A percentile compares a stretch with the other conserved stretches of the same genome.
Conservation (phyloP, 2,329 filamentous ascomycete genomes). For the Claviceps cyperi region DNA sequence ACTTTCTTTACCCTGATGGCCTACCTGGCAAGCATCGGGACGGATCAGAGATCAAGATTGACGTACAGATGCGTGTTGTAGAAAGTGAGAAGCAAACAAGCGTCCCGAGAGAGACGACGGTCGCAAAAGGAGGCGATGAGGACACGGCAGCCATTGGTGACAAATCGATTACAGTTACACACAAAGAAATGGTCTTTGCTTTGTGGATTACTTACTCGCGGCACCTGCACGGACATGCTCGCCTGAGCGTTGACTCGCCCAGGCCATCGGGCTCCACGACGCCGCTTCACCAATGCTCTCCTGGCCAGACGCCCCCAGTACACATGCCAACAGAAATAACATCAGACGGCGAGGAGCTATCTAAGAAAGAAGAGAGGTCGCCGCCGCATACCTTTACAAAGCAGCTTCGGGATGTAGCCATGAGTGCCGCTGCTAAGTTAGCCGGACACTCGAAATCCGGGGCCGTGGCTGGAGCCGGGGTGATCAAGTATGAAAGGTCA, state of each 20-base stretch:
- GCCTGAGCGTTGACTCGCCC: constrained; percentile 45
- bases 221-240: constrained; percentile 61
- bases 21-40: constrained; percentile 78
- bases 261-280: constrained; percentile 50
- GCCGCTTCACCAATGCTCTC: constrained; percentile 64
- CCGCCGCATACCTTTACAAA: constrained; percentile 35
- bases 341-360: constrained; percentile 32
- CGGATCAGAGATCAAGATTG: constrained; percentile 81
- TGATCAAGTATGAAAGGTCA: constrained; percentile 18
- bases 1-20: constrained; percentile 73
- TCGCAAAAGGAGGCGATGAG: constrained; percentile 46
- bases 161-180: constrained; percentile 32
- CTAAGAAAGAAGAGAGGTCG: constrained; percentile 25
- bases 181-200: constrained; percentile 77
- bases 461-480: constrained; percentile 4
- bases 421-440: constrained; percentile 39
- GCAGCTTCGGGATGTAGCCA: constrained; percentile 42
- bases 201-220: constrained; percentile 96
- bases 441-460: constrained; percentile 24
- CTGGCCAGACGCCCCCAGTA: constrained; percentile 50
- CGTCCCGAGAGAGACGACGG: constrained; percentile 46
- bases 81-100: constrained; percentile 63
- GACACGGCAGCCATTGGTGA: constrained; percentile 27
- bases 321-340: constrained; percentile 42
- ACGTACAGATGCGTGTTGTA: constrained; percentile 92